A percentile compares a stretch with the other conserved stretches of the same genome.
Evolutionary conservation across 352 stramenopile species (phyloP).

Genomic region (Phytophthora pisi): DNA sequence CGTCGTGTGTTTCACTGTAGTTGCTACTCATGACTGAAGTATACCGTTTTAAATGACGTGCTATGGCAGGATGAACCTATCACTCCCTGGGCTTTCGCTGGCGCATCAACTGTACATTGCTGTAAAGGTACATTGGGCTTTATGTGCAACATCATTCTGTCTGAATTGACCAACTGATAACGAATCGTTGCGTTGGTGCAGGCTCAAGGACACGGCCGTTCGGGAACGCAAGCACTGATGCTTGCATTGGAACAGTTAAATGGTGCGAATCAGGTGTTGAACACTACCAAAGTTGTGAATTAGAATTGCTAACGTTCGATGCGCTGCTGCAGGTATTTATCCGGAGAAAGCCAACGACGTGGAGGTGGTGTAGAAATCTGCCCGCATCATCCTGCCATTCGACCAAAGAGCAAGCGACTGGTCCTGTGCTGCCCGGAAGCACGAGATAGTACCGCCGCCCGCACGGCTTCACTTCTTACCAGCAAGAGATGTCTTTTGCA

Average conservation of each 20-base stretch:
- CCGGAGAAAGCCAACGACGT: conserved; percentile 46
- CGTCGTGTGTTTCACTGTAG: conserved; percentile 7
- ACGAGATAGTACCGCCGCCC: not conserved
- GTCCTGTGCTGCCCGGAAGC: not conserved
- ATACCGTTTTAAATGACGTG: not conserved
- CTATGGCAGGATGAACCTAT: conserved; percentile 78
- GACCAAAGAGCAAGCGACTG: not conserved
- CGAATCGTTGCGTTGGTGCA: conserved; percentile 25
- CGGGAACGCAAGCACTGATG: conserved; percentile 88
- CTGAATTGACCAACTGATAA: conserved; percentile 10
- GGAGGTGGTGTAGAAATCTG: conserved; percentile 39
- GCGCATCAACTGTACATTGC: conserved; percentile 89
- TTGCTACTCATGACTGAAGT: not conserved
- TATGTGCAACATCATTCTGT: not conserved
- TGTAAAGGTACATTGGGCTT: conserved; percentile 57
- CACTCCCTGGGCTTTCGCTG: conserved; percentile 81
- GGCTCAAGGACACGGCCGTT: conserved; percentile 78
- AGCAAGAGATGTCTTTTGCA: conserved; percentile 8
- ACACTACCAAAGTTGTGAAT: not conserved
- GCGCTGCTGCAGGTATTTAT: conserved; percentile 46
- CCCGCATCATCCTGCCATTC: conserved; percentile 11
- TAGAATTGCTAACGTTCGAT: conserved; percentile 1
- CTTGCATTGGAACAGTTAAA: conserved; percentile 89
- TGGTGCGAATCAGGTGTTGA: conserved; percentile 35
- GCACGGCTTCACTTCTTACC: conserved; percentile 17